phyloP scores from a whole-genome alignment of 1,139 yeast genomes.

The Debaryomyces sp. region DNA sequence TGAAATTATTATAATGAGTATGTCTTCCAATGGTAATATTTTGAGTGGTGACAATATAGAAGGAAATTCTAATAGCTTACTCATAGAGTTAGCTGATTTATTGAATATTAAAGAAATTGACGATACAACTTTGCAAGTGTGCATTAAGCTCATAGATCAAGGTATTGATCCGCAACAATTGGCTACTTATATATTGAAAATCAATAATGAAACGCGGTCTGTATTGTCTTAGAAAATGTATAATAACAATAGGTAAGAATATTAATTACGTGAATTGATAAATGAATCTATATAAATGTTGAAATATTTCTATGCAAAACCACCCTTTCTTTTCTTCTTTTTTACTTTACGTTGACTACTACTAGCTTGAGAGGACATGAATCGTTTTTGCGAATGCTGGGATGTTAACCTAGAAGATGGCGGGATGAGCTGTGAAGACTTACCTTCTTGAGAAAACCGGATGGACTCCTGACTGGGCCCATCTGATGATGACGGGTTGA shows the following conservation, averaged over 20 bases:
- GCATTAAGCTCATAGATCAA: slow-evolving; percentile 40
- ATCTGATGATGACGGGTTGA: slow-evolving; percentile 3
- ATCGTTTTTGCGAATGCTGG: slow-evolving; percentile 9
- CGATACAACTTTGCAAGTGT: slow-evolving; percentile 34
- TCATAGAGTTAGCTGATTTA: slow-evolving; percentile 30
- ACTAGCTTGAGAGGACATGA: slow-evolving; percentile 8
- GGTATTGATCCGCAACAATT: slow-evolving; percentile 39
- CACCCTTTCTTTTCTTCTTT: slow-evolving; percentile 32
- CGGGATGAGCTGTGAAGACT: slow-evolving; percentile 9
- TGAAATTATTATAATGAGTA: not conserved
- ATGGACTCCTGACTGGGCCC: not conserved
- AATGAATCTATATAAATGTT: not conserved
- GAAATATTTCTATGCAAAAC: slow-evolving; percentile 25
- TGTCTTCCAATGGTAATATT: not conserved
- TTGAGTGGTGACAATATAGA: not conserved
- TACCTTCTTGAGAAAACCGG: slow-evolving; percentile 6
- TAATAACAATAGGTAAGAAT: not conserved
- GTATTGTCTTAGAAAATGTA: slow-evolving; percentile 11
- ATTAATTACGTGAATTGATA: not conserved
- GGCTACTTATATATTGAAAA: slow-evolving; percentile 29
- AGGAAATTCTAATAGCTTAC: slow-evolving; percentile 16
- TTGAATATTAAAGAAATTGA: slow-evolving; percentile 30
- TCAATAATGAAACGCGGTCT: slow-evolving; percentile 30
- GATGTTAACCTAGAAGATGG: slow-evolving; percentile 6
- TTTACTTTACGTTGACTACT: slow-evolving; percentile 16